Evolutionary conservation across 164 flowering plant genomes (phyloP).

Genomic region (Nelumbo lutea): DNA sequence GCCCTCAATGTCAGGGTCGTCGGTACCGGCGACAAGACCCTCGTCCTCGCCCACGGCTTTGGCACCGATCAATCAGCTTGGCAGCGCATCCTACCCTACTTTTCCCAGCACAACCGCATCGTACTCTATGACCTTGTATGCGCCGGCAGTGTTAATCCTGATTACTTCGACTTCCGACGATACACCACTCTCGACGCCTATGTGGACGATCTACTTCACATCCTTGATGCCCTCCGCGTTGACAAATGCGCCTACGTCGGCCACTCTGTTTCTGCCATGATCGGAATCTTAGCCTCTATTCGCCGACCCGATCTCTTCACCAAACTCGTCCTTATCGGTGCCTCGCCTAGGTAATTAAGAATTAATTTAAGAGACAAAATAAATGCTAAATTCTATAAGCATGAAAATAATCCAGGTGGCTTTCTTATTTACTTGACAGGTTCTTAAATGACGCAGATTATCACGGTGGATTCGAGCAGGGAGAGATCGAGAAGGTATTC

Average conservation of each 20-base stretch:
- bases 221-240: constrained; percentile 64
- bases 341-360: constrained; percentile 70
- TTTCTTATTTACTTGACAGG: constrained; percentile 19
- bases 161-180: constrained; percentile 66
- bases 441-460: constrained; percentile 80
- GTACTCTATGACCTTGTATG: constrained; percentile 86
- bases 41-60: constrained; percentile 84
- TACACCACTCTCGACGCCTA: constrained; percentile 79
- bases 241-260: constrained; percentile 70
- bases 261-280: constrained; percentile 95
- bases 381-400: background rate
- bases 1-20: constrained; percentile 75
- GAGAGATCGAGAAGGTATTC: constrained; percentile 79
- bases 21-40: constrained; percentile 51
- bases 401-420: background rate
- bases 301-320: constrained; percentile 80
- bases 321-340: constrained; percentile 86
- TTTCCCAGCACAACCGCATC: constrained; percentile 46
- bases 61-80: constrained; percentile 98
- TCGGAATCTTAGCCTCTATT: constrained; percentile 81
- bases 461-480: constrained; percentile 80
- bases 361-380: background rate
- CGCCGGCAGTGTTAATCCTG: constrained; percentile 95
- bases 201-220: constrained; percentile 78
- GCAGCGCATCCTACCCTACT: constrained; percentile 74